Evolutionary conservation across 768 basidiomycete genomes (phyloP), one percentile per base, ranked within the genome.

Genomic region (Boletus insuetus): DNA sequence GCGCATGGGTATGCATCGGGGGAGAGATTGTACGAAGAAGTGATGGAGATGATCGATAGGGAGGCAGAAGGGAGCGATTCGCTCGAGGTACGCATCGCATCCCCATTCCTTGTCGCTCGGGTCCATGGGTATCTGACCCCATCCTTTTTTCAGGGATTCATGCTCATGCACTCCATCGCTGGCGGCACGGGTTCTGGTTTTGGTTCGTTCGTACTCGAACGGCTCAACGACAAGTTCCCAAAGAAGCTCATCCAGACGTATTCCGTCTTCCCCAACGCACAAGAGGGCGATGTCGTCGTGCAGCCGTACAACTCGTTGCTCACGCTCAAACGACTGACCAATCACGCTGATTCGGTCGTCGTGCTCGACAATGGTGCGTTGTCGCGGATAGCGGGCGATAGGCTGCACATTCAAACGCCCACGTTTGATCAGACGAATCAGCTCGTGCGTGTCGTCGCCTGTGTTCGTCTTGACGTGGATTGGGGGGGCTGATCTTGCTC

Each of bases 221-320:
- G 97, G 26, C 76, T 98, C 41, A 96, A 95, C 73, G 97, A 99
- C 75, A 91, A 89, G 66, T 99, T 98, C 69, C 97, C 97, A 0
- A 99, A 99, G 77, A 99, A 99, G 72, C 83, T 98, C 54, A 95
- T 98, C 43, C 97, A 99, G 68, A 99, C 97, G 6, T 98, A 99
- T 72, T 98, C 95, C 42, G 96, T 99, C 53, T 99, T 99, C 62
- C 97, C 97, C 3, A 94, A 96, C 62, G 84, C 88, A 12, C 84
- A 90, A 60, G 94, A 96, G 62, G 87, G 91, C 35, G 97, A 98
- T 62, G 95, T 99, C 53, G 95, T 99, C 49, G 97, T 99, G 7
- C 97, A 98, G 67, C 97, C 97, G 6, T 99, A 99, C 74, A 99
- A 99, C 71, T 93, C 93, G 1, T 72, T 99, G 47, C 78, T 98